Evolutionary conservation across 2,329 filamentous ascomycete genomes (phyloP), one percentile per base, ranked within the genome.

Genomic region (Aureobasidium pullulans): DNA sequence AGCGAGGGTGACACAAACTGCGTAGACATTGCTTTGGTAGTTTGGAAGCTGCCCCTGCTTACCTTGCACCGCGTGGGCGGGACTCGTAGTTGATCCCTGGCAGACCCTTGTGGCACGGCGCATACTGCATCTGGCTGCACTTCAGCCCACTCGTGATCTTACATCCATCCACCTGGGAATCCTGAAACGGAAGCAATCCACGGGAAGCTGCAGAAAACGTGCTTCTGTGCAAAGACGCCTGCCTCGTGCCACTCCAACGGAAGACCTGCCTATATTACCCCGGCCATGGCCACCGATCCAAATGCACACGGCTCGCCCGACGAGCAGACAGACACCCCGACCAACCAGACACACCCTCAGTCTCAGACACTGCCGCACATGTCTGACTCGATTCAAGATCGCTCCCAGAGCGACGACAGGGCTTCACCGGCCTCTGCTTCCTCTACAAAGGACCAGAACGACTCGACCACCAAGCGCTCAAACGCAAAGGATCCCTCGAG

Each of bases 401-500:
- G 67, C 65, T 70, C 69, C 57, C 70, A 69, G 32, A 71, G 69
- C 64, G 71, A 75, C 44, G 70, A 72, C 60, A 69, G 68, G 61
- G 68, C 69, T 62, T 69, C 64, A 66, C 68, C 59, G 62, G 69
- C 64, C 50, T 67, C 47, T 66, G 69, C 62, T 62, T 36, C 53
- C 6, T 43, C 44, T 44, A 54, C 48, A 19, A 56, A 57, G 9
- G 71, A 70, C 57, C 68, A 69, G 61, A 68, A 67, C 60, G 71
- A 72, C 62, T 62, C 68, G 19, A 44, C 65, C 32, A 58, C 68
- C 43, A 71, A 70, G 64, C 66, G 61, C 61, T 73, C 61, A 44
- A 83, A 83, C 69, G 84, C 91, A 60, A 97, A 97, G 75, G 94
- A 99, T 72, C 92, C 93, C 60, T 81, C 87, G 69, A 85, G 94